Percentiles rank a stretch among this genome's conserved stretches.
Conservation (phyloP, 2,329 filamentous ascomycete genomes). For the Epichloe aotearoae region DNA sequence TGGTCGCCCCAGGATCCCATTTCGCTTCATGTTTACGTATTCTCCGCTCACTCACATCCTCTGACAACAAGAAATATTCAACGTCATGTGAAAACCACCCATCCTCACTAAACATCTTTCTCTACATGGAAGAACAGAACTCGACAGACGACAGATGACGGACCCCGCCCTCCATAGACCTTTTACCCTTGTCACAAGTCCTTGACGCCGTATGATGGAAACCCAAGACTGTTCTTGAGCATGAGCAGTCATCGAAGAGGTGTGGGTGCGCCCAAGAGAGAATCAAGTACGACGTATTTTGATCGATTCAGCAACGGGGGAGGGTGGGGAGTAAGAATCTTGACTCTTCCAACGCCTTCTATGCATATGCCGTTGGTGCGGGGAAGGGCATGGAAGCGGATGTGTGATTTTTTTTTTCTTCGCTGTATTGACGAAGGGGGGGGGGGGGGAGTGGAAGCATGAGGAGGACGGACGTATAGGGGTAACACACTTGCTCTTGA, state of each 20-base stretch:
- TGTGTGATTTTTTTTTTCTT: not conserved
- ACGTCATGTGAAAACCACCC: not conserved
- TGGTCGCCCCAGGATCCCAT: not conserved
- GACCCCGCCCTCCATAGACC: not conserved
- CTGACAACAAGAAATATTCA: not conserved
- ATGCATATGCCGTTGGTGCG: slow-evolving; percentile 13
- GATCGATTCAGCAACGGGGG: not conserved
- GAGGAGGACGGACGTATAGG: no score
- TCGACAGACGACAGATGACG: not conserved
- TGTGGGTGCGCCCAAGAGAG: not conserved
- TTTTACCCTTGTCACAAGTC: not conserved
- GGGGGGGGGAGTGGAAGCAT: no score
- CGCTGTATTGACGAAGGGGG: no score
- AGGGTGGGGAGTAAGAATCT: not conserved
- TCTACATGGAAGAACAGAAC: no score
- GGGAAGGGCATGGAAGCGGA: not conserved
- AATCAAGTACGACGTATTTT: no score
- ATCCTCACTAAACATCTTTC: no score
- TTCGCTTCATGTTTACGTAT: not conserved
- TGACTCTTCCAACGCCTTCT: slow-evolving; percentile 19
- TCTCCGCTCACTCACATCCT: not conserved
- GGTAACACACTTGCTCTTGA: not conserved
- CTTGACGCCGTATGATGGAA: not conserved
- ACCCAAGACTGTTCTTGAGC: not conserved
- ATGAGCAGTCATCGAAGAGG: not conserved